phyloP scores from a whole-genome alignment of 2,329 filamentous ascomycete species.

The Botrytis sinoallii region DNA sequence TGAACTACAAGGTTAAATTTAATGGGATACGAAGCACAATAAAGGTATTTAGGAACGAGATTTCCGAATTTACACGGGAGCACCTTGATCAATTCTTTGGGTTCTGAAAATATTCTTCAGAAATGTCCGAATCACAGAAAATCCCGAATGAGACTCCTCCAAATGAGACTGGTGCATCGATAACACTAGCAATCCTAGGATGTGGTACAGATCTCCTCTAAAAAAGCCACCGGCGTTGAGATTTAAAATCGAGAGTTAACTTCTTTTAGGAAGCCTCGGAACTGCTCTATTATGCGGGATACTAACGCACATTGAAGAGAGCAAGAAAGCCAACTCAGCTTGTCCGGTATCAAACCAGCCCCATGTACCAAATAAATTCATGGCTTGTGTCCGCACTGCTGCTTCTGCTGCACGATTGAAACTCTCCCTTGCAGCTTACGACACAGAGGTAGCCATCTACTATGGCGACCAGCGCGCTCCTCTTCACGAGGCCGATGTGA shows the following conservation, averaged over 20 bases:
- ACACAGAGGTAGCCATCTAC: constrained; percentile 67
- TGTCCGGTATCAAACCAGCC: neutral
- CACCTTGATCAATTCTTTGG: neutral
- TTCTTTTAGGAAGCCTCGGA: constrained; percentile 13
- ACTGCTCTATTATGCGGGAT: constrained; percentile 17
- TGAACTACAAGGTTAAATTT: neutral
- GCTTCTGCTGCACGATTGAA: constrained; percentile 54
- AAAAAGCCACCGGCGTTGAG: neutral
- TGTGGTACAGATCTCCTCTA: constrained; percentile 11
- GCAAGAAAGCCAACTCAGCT: constrained; percentile 6
- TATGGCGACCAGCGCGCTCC: constrained; percentile 68
- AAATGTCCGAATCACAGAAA: constrained; percentile 6
- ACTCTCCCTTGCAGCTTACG: constrained; percentile 61
- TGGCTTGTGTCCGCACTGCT: constrained; percentile 46
- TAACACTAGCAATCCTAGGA: constrained; percentile 16
- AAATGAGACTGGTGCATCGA: neutral
- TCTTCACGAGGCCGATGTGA: constrained; percentile 62
- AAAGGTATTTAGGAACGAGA: constrained; percentile 7
- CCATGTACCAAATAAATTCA: constrained; percentile 8
- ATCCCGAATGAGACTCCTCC: neutral
- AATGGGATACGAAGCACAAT: neutral
- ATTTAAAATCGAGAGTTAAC: neutral
- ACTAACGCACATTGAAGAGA: constrained; percentile 14
- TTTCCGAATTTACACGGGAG: neutral
- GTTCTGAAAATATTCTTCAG: neutral